A percentile compares a stretch with the other conserved stretches of the same genome.
phyloP scores from a whole-genome alignment of 495 filamentous ascomycete genomes.

The Amorphotheca resinae region DNA sequence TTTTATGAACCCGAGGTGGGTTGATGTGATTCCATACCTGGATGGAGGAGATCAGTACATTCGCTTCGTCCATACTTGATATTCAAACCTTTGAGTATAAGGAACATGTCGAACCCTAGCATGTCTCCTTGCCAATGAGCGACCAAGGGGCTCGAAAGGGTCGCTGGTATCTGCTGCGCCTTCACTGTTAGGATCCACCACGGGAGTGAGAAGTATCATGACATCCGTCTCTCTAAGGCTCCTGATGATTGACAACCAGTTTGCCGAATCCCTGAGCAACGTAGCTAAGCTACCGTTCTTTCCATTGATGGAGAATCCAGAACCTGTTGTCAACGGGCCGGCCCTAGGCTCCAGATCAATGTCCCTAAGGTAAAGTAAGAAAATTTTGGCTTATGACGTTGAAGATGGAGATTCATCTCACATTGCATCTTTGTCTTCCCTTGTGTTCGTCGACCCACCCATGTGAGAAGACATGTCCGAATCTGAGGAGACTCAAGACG shows the following conservation, averaged over 20 bases:
- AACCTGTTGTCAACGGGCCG: neutral
- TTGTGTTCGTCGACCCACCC: neutral
- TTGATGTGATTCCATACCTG: conserved; percentile 43
- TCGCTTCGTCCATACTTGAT: no score
- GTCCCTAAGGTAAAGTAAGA: conserved; percentile 12
- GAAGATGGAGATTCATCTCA: conserved; percentile 4
- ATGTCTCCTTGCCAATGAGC: conserved; percentile 39
- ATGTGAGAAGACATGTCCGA: neutral
- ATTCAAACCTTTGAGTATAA: conserved; percentile 30
- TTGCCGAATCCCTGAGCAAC: conserved; percentile 11
- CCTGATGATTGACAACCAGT: conserved; percentile 13
- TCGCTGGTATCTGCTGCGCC: conserved; percentile 26
- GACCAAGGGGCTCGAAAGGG: conserved; percentile 49
- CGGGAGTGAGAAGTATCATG: conserved; percentile 47
- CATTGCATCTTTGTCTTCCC: conserved; percentile 14
- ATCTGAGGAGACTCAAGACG: neutral
- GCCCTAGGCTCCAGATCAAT: conserved; percentile 4
- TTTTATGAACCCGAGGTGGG: conserved; percentile 47
- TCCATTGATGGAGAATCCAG: neutral
- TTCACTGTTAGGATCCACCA: conserved; percentile 31
- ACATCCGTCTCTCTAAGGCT: conserved; percentile 27
- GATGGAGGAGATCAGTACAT: neutral
- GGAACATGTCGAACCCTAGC: conserved; percentile 47
- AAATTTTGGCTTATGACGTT: neutral
- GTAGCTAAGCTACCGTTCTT: neutral